Evolutionary conservation across 1,284 basidiomycete genomes (phyloP).

Genomic region (Ustilago cynodontis): DNA sequence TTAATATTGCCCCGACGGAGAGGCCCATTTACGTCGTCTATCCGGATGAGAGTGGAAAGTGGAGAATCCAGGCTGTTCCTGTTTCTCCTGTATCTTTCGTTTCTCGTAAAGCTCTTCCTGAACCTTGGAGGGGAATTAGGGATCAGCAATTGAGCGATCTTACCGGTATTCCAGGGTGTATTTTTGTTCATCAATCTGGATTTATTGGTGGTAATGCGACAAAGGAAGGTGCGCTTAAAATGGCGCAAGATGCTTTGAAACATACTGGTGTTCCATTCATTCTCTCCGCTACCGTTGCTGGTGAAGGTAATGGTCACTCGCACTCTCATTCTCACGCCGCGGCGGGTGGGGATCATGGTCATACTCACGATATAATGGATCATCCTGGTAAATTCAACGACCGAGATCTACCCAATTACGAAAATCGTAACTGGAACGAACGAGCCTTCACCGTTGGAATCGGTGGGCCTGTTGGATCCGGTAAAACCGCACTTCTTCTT

Average conservation of each 20-base stretch:
- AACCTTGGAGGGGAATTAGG: slow-evolving; percentile 89
- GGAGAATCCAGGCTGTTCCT: slow-evolving; percentile 95
- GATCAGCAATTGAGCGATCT: slow-evolving; percentile 83
- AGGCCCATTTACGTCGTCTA: slow-evolving; percentile 86
- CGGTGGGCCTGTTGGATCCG: slow-evolving; percentile 94
- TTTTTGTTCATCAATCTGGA: slow-evolving; percentile 94
- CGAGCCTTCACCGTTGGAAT: slow-evolving; percentile 96
- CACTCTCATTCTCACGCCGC: slow-evolving; percentile 35
- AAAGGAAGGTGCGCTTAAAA: slow-evolving; percentile 84
- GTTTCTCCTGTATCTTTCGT: slow-evolving; percentile 84
- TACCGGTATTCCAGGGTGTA: slow-evolving; percentile 81
- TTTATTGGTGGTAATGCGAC: slow-evolving; percentile 95
- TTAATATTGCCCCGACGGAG: slow-evolving; percentile 67
- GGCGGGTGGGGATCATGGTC: slow-evolving; percentile 60
- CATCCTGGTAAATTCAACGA: slow-evolving; percentile 86
- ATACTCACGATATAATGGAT: slow-evolving; percentile 60
- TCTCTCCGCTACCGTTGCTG: slow-evolving; percentile 29
- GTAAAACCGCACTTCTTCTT: slow-evolving; percentile 94
- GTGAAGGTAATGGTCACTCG: slow-evolving; percentile 24
- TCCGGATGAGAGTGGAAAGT: slow-evolving; percentile 80
- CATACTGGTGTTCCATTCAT: slow-evolving; percentile 36
- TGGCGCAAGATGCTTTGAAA: slow-evolving; percentile 78
- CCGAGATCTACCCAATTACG: slow-evolving; percentile 90
- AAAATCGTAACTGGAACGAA: slow-evolving; percentile 86
- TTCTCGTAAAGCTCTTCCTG: slow-evolving; percentile 90